phyloP scores from a whole-genome alignment of 108 stramenopile species.

The Pseudonitzschia delicatissima region DNA sequence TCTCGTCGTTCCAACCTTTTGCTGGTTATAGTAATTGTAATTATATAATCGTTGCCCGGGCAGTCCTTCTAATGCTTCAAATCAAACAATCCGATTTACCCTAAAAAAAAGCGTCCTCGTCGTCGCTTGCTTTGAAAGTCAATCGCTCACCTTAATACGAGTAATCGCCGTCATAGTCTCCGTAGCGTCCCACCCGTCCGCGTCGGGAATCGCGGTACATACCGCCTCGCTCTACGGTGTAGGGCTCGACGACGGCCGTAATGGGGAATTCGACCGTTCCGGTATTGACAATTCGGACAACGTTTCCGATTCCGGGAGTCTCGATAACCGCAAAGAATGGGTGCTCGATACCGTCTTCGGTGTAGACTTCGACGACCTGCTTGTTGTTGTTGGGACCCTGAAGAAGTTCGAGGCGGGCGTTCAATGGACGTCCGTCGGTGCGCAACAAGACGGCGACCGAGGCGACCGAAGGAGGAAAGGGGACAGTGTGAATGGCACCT shows the following conservation, averaged over 20 bases:
- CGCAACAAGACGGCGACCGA: constrained; percentile 63
- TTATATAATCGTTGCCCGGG: no score
- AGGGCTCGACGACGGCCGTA: constrained; percentile 67
- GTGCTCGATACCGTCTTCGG: constrained; percentile 78
- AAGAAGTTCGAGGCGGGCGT: constrained; percentile 74
- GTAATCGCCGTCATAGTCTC: constrained; percentile 13
- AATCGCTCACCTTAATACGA: background rate
- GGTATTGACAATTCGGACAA: constrained; percentile 78
- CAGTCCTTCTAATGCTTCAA: no score
- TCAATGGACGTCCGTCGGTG: constrained; percentile 80
- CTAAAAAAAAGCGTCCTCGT: no score
- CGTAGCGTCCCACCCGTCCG: constrained; percentile 10
- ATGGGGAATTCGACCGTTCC: constrained; percentile 82
- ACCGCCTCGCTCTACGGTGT: constrained; percentile 46
- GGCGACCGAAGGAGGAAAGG: constrained; percentile 66
- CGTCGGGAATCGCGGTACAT: constrained; percentile 20
- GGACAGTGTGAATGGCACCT: constrained; percentile 70
- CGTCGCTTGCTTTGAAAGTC: no score
- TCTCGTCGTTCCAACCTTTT: no score
- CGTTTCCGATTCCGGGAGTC: constrained; percentile 78
- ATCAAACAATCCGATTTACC: no score
- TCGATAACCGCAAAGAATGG: constrained; percentile 79
- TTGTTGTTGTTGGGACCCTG: constrained; percentile 89
- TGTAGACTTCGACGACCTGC: constrained; percentile 83
- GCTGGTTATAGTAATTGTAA: no score